Evolutionary conservation across 371 early-diverging fungal species (phyloP), one percentile per base, ranked within the genome.

Genomic region (Saksenaea oblongispora): DNA sequence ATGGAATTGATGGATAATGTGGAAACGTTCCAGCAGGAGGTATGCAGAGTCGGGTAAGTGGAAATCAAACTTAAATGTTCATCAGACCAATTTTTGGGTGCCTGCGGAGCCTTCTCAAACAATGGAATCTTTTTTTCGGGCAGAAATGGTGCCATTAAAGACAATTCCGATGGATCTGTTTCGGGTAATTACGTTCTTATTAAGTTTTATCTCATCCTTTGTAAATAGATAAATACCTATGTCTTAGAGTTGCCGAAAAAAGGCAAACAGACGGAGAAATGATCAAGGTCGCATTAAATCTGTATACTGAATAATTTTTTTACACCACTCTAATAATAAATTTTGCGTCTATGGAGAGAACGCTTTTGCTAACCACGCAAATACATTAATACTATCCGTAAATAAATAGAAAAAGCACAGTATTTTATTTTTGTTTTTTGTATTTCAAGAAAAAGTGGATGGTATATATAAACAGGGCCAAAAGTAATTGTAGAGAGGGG

Each of bases 161-260:
- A 72, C 79, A 3, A 66, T 82, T 35, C 69, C 78, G 15, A 72
- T 80, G 17, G 87, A 84, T 41, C 34, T 79, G 35, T 63, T 80
- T 18, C 60, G 69, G 63, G 75, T 81, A 68, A 70, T 67, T 56
- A 26, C 7, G 24, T 26, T 42, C 47, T 47, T 15, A 34, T 8
- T 35, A 34, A 41, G n/a, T 15, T 9, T 24, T 5, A 61, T 35
- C 59, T 69, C 62, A 54, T n/a, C 59, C 54, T 34, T 62, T 42
- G n/a, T 17, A 15, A 22, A 9, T 58, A 64, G 62, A 54, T 70
- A 22, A 70, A 66, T 22, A 62, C 60, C 1, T 70, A 62, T 55
- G 66, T 70, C 5, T 54, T 66, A 18, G 66, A 70, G 41, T 37
- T 60, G 15, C 2, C 34, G 3, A 70, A 66, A 22, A 70, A 70